Percentiles rank a stretch among this genome's conserved stretches.
Evolutionary conservation across 345 rosid genomes (phyloP).

Genomic region (Aquilaria sinensis): DNA sequence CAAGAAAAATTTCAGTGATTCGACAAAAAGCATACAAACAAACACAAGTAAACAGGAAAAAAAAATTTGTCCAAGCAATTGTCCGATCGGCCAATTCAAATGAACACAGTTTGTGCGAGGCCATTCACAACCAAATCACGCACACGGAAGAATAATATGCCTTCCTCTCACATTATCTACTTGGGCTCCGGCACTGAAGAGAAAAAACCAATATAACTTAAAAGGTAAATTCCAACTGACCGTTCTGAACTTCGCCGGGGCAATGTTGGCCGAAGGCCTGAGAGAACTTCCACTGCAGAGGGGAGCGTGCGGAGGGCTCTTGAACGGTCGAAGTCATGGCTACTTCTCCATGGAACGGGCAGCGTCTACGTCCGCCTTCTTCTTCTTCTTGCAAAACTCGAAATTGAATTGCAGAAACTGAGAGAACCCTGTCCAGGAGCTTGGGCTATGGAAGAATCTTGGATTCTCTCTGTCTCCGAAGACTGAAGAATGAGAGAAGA

Average conservation of each 20-base stretch:
- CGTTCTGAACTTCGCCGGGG: conserved; percentile 51
- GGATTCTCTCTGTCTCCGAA: neutral
- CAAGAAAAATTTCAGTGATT: neutral
- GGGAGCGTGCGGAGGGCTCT: conserved; percentile 13
- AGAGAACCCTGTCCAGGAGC: no score
- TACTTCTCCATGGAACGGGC: neutral
- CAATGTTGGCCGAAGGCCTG: conserved; percentile 48
- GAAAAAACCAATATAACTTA: neutral
- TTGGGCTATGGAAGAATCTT: neutral
- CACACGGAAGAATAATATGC: no score
- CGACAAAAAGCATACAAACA: neutral
- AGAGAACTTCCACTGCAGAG: conserved; percentile 50
- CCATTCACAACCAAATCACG: no score
- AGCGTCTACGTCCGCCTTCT: conserved; percentile 2
- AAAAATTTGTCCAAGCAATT: neutral
- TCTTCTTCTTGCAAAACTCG: neutral
- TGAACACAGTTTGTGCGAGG: no score
- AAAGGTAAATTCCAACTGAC: conserved; percentile 13
- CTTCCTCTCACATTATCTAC: no score
- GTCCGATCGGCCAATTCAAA: no score
- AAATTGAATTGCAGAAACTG: no score
- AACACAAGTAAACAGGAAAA: neutral
- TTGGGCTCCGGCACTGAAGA: no score
- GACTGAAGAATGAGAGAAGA: no score
- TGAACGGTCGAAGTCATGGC: conserved; percentile 23